A percentile compares a stretch with the other conserved stretches of the same genome.
phyloP scores from a whole-genome alignment of 495 filamentous ascomycete species.

The Neurospora tetraspora region DNA sequence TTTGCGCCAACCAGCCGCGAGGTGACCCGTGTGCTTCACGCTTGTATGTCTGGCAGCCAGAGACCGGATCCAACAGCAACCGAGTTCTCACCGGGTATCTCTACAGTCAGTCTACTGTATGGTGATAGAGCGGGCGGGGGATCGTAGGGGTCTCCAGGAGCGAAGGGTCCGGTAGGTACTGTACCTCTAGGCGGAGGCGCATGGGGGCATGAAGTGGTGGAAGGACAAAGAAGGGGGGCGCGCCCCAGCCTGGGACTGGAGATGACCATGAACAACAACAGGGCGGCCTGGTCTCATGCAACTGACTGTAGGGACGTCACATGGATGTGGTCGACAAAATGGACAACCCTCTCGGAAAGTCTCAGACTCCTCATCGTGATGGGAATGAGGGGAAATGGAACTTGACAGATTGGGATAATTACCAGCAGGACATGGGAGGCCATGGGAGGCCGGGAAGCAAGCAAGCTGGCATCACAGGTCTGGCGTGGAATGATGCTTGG shows the following conservation, averaged over 20 bases:
- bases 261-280: not conserved
- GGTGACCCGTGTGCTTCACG: not conserved
- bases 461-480: not conserved
- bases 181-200: not conserved
- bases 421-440: not conserved
- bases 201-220: not conserved
- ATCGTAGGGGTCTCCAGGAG: not conserved
- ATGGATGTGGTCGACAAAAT: not conserved
- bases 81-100: not conserved
- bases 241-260: not conserved
- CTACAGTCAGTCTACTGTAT: not conserved
- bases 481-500: not conserved
- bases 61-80: not conserved
- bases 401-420: not conserved
- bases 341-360: not conserved
- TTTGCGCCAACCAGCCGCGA: not conserved
- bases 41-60: not conserved
- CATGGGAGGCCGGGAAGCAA: not conserved
- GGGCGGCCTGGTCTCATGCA: not conserved
- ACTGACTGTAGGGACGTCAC: not conserved
- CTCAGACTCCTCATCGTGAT: not conserved
- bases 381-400: not conserved
- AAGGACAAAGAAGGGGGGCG: not conserved
- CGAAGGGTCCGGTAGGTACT: not conserved
- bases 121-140: not conserved